Evolutionary conservation across 371 early-diverging fungal genomes (phyloP).

Genomic region (Syncephalastrum contaminatum): DNA sequence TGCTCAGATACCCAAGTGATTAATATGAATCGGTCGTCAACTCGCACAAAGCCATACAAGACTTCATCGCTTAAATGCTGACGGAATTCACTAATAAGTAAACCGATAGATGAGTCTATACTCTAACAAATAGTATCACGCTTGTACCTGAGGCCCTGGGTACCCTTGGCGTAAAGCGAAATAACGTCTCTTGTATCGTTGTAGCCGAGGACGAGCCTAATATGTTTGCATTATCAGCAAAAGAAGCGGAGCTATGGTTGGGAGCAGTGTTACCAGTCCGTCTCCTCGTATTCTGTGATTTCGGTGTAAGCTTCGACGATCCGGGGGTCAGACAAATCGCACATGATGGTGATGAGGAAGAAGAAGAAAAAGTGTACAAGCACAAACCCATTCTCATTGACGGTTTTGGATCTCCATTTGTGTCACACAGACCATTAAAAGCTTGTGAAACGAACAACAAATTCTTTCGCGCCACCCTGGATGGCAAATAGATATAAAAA

Average conservation of each 20-base stretch:
- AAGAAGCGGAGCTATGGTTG: neutral
- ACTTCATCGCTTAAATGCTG: conserved; percentile 62
- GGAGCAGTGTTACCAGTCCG: conserved; percentile 49
- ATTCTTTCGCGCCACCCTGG: too few species aligned
- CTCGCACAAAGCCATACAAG: conserved; percentile 61
- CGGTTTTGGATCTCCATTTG: too few species aligned
- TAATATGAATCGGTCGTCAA: conserved; percentile 62
- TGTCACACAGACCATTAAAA: too few species aligned
- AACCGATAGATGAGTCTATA: neutral
- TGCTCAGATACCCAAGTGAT: conserved; percentile 68
- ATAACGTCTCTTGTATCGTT: conserved; percentile 68
- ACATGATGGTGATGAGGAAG: conserved; percentile 48
- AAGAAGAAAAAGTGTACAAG: conserved; percentile 7
- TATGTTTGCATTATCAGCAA: too few species aligned
- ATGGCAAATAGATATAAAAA: conserved; percentile 5
- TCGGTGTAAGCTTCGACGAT: conserved; percentile 62
- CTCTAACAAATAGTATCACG: neutral
- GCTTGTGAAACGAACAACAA: too few species aligned
- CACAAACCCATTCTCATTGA: neutral
- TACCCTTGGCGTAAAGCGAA: conserved; percentile 61
- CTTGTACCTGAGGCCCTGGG: conserved; percentile 51
- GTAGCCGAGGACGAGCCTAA: conserved; percentile 71
- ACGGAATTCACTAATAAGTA: conserved; percentile 48
- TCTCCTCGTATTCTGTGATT: conserved; percentile 53
- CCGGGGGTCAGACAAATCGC: conserved; percentile 68